Evolutionary conservation across 2,329 filamentous ascomycete species (phyloP), one percentile per base, ranked within the genome.

Genomic region (Talaromyces islandicus): DNA sequence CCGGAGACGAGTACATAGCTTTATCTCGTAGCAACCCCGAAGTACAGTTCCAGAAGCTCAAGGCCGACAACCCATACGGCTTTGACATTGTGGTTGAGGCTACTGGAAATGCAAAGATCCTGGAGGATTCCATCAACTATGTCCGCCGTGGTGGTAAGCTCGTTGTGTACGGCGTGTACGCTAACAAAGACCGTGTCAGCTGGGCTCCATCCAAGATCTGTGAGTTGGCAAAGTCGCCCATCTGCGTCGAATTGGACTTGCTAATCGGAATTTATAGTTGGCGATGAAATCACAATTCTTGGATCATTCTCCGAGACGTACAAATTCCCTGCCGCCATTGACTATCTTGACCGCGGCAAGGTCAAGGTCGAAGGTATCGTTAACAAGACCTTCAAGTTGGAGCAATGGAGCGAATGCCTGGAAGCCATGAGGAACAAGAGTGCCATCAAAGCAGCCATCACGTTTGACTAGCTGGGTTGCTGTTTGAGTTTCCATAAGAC

Each of bases 61-160:
- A 85, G 76, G 74, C 77, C 48, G 81, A 85, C 52, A 85, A 90
- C 72, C 87, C 87, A 0, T 85, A 90, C 67, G 88, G 88, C 3
- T 91, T 91, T 69, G 88, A 91, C 65, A 85, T 90, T 64, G 86
- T 89, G 25, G 82, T 89, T 24, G 86, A 90, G 77, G 87, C 88
- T 38, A 90, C 88, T 12, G 88, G 88, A 19, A 87, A 83, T 56
- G 78, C 84, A 52, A 85, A 85, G 73, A 86, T 91, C 54, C 81
- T 91, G 2, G 87, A 90, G 70, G 83, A 87, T 67, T 80, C 86
- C 29, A 88, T 91, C 72, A 80, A 89, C 75, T 90, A 88, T 70
- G 85, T 88, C 65, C 85, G 86, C 53, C 82, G 87, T 56, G 88
- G 88, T 48, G 88, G 88, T 59, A 90, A 88, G 71, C 78, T 90